Percentiles rank a stretch among this genome's conserved stretches.
Evolutionary conservation across 2,329 filamentous ascomycete genomes (phyloP).

Genomic region (Colletotrichum navitas): DNA sequence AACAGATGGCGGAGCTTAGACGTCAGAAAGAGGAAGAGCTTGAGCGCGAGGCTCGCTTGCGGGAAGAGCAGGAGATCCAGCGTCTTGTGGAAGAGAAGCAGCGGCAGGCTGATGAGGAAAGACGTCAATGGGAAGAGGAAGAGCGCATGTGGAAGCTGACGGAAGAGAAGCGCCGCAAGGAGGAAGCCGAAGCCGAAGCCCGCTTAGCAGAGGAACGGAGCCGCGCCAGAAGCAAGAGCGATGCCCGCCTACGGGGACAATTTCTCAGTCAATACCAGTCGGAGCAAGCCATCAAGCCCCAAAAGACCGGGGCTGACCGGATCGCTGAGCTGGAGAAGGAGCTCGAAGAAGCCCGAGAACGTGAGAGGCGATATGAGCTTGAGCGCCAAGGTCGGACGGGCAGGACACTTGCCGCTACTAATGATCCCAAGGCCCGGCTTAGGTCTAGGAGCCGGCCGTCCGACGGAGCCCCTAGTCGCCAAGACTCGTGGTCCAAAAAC

Average conservation of each 20-base stretch:
- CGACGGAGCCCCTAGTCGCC: constrained; percentile 59
- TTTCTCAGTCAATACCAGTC: constrained; percentile 89
- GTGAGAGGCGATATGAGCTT: constrained; percentile 73
- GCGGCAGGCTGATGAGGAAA: constrained; percentile 74
- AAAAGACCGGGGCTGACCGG: constrained; percentile 47
- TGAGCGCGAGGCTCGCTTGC: constrained; percentile 70
- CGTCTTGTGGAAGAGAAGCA: constrained; percentile 71
- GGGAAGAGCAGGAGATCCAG: constrained; percentile 76
- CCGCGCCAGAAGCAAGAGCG: constrained; percentile 69
- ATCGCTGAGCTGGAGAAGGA: constrained; percentile 77
- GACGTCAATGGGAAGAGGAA: constrained; percentile 81
- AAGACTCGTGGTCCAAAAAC: constrained; percentile 74
- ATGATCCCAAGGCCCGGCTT: constrained; percentile 50
- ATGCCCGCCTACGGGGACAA: constrained; percentile 81
- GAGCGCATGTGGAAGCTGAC: constrained; percentile 82
- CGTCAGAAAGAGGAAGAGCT: constrained; percentile 59
- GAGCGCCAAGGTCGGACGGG: constrained; percentile 65
- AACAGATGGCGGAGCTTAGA: constrained; percentile 66
- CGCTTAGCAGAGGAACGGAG: constrained; percentile 75
- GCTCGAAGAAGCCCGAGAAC: constrained; percentile 71
- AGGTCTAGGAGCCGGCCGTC: constrained; percentile 49
- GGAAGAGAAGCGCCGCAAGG: constrained; percentile 76
- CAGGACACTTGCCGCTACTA: constrained; percentile 30
- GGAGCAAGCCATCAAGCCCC: constrained; percentile 64
- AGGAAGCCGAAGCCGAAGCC: constrained; percentile 80